Evolutionary conservation across 1,284 basidiomycete genomes (phyloP).

Genomic region (Polyporus tsugae): DNA sequence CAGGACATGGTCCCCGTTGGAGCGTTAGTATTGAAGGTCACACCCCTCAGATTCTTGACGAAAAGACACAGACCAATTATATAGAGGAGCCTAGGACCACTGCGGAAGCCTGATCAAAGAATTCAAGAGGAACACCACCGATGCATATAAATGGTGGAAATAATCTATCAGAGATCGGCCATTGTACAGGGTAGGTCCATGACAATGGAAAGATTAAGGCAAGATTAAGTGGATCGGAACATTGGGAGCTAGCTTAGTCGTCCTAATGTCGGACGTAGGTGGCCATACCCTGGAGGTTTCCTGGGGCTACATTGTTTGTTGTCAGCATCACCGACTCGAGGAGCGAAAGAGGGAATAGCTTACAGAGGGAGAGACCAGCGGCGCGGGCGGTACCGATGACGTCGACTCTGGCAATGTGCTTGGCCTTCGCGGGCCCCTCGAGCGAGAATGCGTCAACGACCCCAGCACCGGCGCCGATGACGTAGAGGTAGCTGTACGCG

Average conservation of each 20-base stretch:
- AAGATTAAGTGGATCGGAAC: background rate
- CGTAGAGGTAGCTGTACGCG: constrained; percentile 39
- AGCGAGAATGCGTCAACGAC: constrained; percentile 39
- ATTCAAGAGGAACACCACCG: too few species aligned
- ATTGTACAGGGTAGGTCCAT: background rate
- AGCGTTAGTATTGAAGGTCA: too few species aligned
- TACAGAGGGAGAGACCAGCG: constrained; percentile 48
- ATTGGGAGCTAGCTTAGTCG: background rate
- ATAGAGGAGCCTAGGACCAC: too few species aligned
- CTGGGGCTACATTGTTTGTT: constrained; percentile 38
- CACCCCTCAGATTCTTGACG: too few species aligned
- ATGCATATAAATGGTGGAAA: background rate
- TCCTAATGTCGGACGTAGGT: constrained; percentile 42
- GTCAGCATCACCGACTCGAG: background rate
- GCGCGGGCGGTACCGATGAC: constrained; percentile 46
- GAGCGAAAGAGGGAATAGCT: constrained; percentile 20
- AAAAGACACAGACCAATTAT: too few species aligned
- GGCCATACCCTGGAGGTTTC: constrained; percentile 54
- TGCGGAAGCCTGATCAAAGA: too few species aligned
- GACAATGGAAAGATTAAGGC: background rate
- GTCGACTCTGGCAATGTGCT: constrained; percentile 49
- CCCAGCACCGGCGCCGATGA: constrained; percentile 37
- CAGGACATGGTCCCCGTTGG: too few species aligned
- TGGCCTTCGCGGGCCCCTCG: constrained; percentile 37
- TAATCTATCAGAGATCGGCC: background rate